A percentile compares a stretch with the other conserved stretches of the same genome.
These are phyloP conservation scores for Phylloporus sp. DNA, from an alignment of 768 basidiomycete genomes.

Conservation along the genomic window DNA sequence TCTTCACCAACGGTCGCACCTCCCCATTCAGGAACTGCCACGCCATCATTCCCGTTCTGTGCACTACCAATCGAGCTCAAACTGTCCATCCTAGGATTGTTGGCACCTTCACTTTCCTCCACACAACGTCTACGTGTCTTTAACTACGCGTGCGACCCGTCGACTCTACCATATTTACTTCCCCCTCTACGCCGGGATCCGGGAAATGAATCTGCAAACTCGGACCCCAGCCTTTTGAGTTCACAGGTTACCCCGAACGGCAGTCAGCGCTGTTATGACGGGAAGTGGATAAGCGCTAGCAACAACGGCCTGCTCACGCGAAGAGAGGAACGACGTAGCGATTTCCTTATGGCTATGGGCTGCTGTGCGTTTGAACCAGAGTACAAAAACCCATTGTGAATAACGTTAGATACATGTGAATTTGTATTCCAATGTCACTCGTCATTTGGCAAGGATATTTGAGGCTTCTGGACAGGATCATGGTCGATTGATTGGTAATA, in stretches of 20 bases:
- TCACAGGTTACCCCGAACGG: constrained; percentile 6
- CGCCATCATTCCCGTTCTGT: constrained; percentile 34
- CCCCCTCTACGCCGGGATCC: constrained; percentile 27
- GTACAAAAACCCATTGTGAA: background rate
- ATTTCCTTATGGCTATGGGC: constrained; percentile 41
- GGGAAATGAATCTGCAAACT: constrained; percentile 18
- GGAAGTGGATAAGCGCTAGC: constrained; percentile 36
- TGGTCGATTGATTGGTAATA: too few relatives aligned
- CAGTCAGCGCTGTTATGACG: constrained; percentile 28
- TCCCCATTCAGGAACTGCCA: constrained; percentile 11
- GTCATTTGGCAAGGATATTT: background rate
- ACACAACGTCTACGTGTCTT: constrained; percentile 53
- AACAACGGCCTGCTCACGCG: constrained; percentile 38
- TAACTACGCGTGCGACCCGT: constrained; percentile 43
- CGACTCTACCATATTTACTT: constrained; percentile 45
- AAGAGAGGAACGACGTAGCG: constrained; percentile 38
- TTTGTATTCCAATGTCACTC: constrained; percentile 5
- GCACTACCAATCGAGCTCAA: constrained; percentile 55
- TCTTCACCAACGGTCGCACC: constrained; percentile 14
- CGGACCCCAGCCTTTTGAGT: constrained; percentile 15
- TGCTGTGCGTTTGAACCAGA: constrained; percentile 45
- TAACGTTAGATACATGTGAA: background rate
- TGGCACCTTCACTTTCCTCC: constrained; percentile 54
- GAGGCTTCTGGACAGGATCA: too few relatives aligned
- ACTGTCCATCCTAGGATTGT: constrained; percentile 48